phyloP scores from a whole-genome alignment of 306 rosid species.

The Erythrophleum fordii region DNA sequence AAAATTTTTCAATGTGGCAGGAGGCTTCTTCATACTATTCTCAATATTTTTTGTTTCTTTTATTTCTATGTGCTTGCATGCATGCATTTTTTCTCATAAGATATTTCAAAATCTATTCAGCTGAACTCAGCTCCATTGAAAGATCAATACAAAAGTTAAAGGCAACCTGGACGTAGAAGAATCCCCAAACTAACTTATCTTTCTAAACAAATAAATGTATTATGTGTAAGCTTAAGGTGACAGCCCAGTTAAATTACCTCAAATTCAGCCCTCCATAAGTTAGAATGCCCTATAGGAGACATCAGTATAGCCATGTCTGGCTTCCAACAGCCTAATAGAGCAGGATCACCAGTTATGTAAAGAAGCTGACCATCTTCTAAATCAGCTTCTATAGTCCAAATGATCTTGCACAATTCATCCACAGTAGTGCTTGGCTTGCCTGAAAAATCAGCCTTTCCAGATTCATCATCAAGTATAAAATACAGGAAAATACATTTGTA shows the following conservation, averaged over 20 bases:
- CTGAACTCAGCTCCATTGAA: conserved; percentile 7
- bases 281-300: conserved; percentile 72
- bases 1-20: conserved; percentile 2
- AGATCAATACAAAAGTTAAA: conserved; percentile 30
- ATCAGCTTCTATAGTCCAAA: conserved; percentile 86
- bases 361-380: conserved; percentile 78
- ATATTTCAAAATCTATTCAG: background rate
- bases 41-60: conserved; percentile 15
- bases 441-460: conserved; percentile 49
- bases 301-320: conserved; percentile 73
- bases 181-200: conserved; percentile 3
- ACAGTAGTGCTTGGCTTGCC: conserved; percentile 55
- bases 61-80: background rate
- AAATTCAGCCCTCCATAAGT: conserved; percentile 87
- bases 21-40: conserved; percentile 14
- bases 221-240: background rate
- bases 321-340: conserved; percentile 87
- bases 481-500: conserved; percentile 23
- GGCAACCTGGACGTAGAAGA: background rate
- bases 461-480: conserved; percentile 55
- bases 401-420: conserved; percentile 63
- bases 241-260: conserved; percentile 54
- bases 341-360: conserved; percentile 84
- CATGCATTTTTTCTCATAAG: background rate
- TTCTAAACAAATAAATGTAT: conserved; percentile 32